Percentiles rank a stretch among this genome's conserved stretches.
These are phyloP conservation scores for Marchantia paleacea DNA, from an alignment of 225 moss, liverwort and hornwort species.

Conservation along the genomic window DNA sequence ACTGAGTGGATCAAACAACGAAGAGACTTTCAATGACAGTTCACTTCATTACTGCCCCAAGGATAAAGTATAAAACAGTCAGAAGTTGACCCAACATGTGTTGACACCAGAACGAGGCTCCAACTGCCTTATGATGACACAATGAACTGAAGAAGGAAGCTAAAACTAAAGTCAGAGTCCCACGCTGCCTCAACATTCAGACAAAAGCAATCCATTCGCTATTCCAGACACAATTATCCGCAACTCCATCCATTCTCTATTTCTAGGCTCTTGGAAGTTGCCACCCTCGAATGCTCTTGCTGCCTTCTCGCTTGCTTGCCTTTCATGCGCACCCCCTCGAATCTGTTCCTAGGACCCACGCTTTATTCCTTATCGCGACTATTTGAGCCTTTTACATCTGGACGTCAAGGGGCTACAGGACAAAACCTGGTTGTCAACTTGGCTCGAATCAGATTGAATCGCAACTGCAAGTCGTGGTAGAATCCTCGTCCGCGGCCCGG, in stretches of 20 bases:
- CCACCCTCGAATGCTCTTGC: background rate
- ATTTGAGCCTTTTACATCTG: constrained; percentile 16
- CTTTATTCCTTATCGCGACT: background rate
- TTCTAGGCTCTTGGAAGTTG: background rate
- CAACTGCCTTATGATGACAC: too few relatives aligned
- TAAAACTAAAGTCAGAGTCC: too few relatives aligned
- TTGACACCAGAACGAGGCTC: too few relatives aligned
- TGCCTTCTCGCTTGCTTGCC: background rate
- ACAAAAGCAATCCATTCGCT: background rate
- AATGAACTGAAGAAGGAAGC: too few relatives aligned
- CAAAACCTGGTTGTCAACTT: too few relatives aligned
- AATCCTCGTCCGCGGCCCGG: background rate
- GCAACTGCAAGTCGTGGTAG: background rate
- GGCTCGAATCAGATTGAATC: too few relatives aligned
- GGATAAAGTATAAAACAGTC: too few relatives aligned
- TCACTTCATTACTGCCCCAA: too few relatives aligned
- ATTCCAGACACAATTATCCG: background rate
- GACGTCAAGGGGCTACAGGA: constrained; percentile 1
- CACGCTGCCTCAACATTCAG: background rate
- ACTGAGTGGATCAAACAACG: too few relatives aligned
- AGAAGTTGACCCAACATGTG: too few relatives aligned
- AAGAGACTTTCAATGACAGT: too few relatives aligned
- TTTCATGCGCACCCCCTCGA: background rate
- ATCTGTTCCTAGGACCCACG: background rate
- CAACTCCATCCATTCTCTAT: background rate